phyloP scores from a whole-genome alignment of 345 rosid genomes.

The Euphorbia pulcherrima region DNA sequence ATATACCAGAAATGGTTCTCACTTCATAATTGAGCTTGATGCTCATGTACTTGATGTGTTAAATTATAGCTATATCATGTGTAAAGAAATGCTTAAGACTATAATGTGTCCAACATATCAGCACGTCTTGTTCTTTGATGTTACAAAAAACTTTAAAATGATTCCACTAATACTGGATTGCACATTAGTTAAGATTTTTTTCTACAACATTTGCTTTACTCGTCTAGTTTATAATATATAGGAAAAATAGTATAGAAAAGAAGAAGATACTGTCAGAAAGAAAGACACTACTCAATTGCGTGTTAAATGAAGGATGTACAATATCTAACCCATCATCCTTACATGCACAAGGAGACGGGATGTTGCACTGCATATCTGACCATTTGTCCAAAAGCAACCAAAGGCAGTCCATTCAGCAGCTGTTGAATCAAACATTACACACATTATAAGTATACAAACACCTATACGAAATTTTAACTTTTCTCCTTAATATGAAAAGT shows the following conservation, averaged over 20 bases:
- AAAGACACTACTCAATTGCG: neutral
- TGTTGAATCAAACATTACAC: constrained; percentile 28
- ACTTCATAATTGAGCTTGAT: neutral
- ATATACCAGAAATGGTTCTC: neutral
- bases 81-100: neutral
- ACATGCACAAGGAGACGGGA: constrained; percentile 91
- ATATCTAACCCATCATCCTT: constrained; percentile 26
- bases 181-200: neutral
- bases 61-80: neutral
- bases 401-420: constrained; percentile 87
- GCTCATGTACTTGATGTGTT: neutral
- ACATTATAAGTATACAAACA: constrained; percentile 1
- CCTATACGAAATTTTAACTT: neutral
- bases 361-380: constrained; percentile 98
- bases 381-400: constrained; percentile 97
- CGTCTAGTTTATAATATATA: neutral
- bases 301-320: constrained; percentile 1
- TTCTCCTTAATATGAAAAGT: constrained; percentile 1
- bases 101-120: neutral
- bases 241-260: neutral
- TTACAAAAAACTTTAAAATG: constrained; percentile 1
- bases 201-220: neutral
- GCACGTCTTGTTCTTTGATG: neutral
- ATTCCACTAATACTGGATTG: neutral
- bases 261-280: neutral